These are phyloP conservation scores for Paramarasmius palmivorus DNA, from an alignment of 1,284 basidiomycete genomes.

Conservation along the genomic window DNA sequence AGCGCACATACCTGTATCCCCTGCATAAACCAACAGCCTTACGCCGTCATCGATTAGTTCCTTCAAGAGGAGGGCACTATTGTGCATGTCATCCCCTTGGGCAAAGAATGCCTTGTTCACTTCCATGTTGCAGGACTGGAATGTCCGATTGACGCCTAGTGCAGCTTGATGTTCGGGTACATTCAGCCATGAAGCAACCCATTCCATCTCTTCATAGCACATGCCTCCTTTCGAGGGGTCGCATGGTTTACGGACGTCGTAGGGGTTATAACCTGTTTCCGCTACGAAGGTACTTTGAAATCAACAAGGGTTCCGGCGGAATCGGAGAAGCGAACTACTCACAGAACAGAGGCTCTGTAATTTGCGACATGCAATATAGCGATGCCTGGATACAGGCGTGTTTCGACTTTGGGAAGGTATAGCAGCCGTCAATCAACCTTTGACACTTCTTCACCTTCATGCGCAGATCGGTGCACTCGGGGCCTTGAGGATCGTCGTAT, in stretches of 20 bases:
- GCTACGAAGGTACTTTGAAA: no score
- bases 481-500: constrained; percentile 66
- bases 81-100: constrained; percentile 36
- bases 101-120: constrained; percentile 17
- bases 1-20: constrained; percentile 48
- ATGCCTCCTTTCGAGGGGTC: constrained; percentile 73
- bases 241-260: constrained; percentile 84
- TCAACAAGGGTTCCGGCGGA: constrained; percentile 11
- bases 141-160: constrained; percentile 22
- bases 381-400: constrained; percentile 64
- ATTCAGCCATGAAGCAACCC: constrained; percentile 24
- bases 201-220: constrained; percentile 73
- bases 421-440: constrained; percentile 65
- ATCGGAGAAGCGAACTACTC: constrained; percentile 27
- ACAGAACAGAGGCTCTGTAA: constrained; percentile 63
- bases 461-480: constrained; percentile 63
- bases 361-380: constrained; percentile 61
- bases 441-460: constrained; percentile 72
- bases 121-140: constrained; percentile 8
- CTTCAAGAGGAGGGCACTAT: not conserved
- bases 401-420: constrained; percentile 56
- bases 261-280: no score
- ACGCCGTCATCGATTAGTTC: constrained; percentile 70
- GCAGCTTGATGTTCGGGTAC: constrained; percentile 17
- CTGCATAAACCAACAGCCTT: not conserved